Evolutionary conservation across 805 yeast species (phyloP), one percentile per base, ranked within the genome.

Genomic region (Ogataea nakhonphanomensis): DNA sequence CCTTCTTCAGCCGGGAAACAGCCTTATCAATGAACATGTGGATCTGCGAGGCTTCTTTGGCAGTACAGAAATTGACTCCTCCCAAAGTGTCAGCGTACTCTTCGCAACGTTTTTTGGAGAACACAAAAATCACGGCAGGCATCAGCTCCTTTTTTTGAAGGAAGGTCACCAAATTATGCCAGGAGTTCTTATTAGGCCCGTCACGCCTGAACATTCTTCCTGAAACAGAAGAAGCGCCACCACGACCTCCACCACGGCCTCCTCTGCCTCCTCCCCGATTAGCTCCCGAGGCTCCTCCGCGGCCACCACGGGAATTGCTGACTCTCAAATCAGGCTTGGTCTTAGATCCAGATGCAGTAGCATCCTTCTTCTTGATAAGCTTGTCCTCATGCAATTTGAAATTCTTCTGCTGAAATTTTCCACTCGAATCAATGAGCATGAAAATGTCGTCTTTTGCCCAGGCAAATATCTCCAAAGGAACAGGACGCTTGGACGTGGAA

Each of bases 401-500:
- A 37, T 83, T 87, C 0, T 61, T 46, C 33, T 78, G 85, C 35
- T 74, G 57, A 60, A 90, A 93, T 30, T 72, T 78, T 57, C 95
- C 76, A 12, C 80, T 72, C 3, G 87, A 74, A 55, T 80, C 86
- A 23, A 93, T 81, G 2, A 87, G 77, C 54, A 88, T 90, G 50
- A 73, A 76, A 37, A 85, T 60, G 38, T 81, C 72, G 42, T 78
- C 74, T 49, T 86, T 88, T 1, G 95, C 91, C 87, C 95, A 88
- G 10, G 87, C 66, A 48, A 71, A 81, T 28, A 91, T 85, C 55
- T 87, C 96, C 42, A 93, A 66, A 0, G 99, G 99, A 15, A 93
- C 95, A 0, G 99, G 99, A 59, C 99, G 80, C 60, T 93, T 87
- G 9, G 95, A 89, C 0, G 99, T 93, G 0, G 96, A 88, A 14